These are phyloP conservation scores for Debaryomycetaceae sp. DNA, from an alignment of 1,139 yeast genomes.

Conservation along the genomic window DNA sequence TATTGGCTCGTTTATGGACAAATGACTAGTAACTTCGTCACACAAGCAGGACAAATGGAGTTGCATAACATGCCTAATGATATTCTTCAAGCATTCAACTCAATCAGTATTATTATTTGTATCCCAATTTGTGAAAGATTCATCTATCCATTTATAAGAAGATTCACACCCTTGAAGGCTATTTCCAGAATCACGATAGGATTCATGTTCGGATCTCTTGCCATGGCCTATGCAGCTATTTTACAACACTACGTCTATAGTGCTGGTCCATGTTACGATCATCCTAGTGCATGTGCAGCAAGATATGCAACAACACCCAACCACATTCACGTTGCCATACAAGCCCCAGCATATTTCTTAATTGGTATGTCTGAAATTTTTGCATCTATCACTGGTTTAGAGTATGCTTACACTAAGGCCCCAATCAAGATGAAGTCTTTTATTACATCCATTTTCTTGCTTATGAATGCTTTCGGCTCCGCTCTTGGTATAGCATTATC, in stretches of 20 bases:
- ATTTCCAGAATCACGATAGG: slow-evolving; percentile 75
- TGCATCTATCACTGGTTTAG: slow-evolving; percentile 65
- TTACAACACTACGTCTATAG: slow-evolving; percentile 71
- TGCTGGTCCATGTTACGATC: slow-evolving; percentile 73
- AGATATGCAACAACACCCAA: slow-evolving; percentile 39
- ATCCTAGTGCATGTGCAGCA: slow-evolving; percentile 40
- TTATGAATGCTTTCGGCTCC: slow-evolving; percentile 65
- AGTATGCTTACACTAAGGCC: slow-evolving; percentile 69
- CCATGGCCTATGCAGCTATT: slow-evolving; percentile 80
- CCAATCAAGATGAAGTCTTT: slow-evolving; percentile 64
- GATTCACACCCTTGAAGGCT: slow-evolving; percentile 58
- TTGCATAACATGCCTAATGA: slow-evolving; percentile 65
- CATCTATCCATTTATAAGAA: slow-evolving; percentile 55
- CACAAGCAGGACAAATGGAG: slow-evolving; percentile 66
- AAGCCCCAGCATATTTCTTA: slow-evolving; percentile 60
- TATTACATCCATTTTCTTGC: slow-evolving; percentile 58
- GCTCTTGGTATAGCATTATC: slow-evolving; percentile 73
- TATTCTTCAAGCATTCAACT: slow-evolving; percentile 59
- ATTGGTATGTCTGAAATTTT: slow-evolving; percentile 63
- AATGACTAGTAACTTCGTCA: slow-evolving; percentile 60
- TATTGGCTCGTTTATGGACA: slow-evolving; percentile 70
- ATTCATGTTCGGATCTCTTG: slow-evolving; percentile 63
- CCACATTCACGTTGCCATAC: slow-evolving; percentile 57
- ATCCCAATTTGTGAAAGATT: slow-evolving; percentile 56
- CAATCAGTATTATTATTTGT: slow-evolving; percentile 57